Percentiles rank a stretch among this genome's conserved stretches.
These are phyloP conservation scores for Populus tremula DNA, from an alignment of 345 rosid genomes.

Conservation along the genomic window DNA sequence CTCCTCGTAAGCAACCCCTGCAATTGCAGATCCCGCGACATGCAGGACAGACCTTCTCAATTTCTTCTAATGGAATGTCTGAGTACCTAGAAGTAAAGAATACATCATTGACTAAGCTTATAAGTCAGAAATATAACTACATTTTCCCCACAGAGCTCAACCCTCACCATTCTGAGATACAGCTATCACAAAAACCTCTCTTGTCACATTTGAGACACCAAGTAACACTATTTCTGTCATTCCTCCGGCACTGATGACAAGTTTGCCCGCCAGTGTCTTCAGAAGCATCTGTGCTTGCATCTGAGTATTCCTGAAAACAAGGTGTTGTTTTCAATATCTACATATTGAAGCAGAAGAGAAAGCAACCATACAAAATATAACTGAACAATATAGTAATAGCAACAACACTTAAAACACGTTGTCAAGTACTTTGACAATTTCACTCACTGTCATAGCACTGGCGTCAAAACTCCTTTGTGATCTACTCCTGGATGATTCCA, in stretches of 20 bases:
- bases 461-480: conserved; percentile 61
- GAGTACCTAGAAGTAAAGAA: conserved; percentile 54
- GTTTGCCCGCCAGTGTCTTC: conserved; percentile 66
- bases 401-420: background rate
- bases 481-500: conserved; percentile 58
- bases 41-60: conserved; percentile 85
- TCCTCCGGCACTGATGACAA: conserved; percentile 85
- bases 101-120: conserved; percentile 10
- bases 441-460: conserved; percentile 46
- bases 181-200: conserved; percentile 82
- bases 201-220: conserved; percentile 80
- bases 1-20: conserved; percentile 78
- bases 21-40: conserved; percentile 93
- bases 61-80: conserved; percentile 62
- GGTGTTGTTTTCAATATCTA: conserved; percentile 11
- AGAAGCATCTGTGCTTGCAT: conserved; percentile 59
- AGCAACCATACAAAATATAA: background rate
- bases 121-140: background rate
- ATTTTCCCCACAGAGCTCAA: conserved; percentile 16
- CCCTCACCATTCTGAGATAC: conserved; percentile 68
- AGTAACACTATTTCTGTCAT: conserved; percentile 52
- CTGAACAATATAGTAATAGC: background rate
- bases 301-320: conserved; percentile 67
- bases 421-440: background rate
- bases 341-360: background rate